A percentile compares a stretch with the other conserved stretches of the same genome.
These are phyloP conservation scores for Microcyclosporella mali DNA, from an alignment of 2,329 filamentous ascomycete genomes.

Conservation along the genomic window DNA sequence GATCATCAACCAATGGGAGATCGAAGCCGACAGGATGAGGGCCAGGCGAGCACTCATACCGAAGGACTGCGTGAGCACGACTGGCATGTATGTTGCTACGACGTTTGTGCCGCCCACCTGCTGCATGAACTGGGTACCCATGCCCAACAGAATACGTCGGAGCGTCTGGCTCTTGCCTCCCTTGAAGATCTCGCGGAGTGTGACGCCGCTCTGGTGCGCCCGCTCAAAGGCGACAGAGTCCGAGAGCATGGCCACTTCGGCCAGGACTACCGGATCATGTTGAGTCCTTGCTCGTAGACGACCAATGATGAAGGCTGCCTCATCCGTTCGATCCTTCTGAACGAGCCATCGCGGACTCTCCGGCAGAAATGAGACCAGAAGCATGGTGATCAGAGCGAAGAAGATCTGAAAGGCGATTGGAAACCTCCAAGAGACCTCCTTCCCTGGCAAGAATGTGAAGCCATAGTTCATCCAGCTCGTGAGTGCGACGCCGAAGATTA, in stretches of 20 bases:
- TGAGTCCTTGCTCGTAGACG: constrained; percentile 21
- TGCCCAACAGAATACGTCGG: constrained; percentile 55
- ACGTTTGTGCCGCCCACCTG: constrained; percentile 49
- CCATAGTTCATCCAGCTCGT: constrained; percentile 16
- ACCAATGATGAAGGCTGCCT: constrained; percentile 20
- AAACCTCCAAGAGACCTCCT: constrained; percentile 18
- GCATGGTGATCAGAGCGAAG: constrained; percentile 34
- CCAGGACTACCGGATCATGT: constrained; percentile 11
- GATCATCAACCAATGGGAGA: constrained; percentile 48
- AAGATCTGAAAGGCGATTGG: constrained; percentile 14
- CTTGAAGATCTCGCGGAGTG: constrained; percentile 29
- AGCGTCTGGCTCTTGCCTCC: constrained; percentile 55
- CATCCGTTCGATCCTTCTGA: constrained; percentile 18
- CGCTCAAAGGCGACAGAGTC: constrained; percentile 54
- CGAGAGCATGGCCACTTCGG: constrained; percentile 49
- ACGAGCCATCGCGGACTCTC: constrained; percentile 34
- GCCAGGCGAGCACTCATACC: constrained; percentile 37
- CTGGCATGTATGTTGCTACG: constrained; percentile 39
- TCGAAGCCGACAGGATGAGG: constrained; percentile 41
- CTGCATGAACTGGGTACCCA: constrained; percentile 55
- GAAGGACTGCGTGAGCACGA: constrained; percentile 46
- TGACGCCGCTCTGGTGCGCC: constrained; percentile 37
- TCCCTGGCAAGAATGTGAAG: constrained; percentile 5
- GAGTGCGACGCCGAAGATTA: constrained; percentile 12
- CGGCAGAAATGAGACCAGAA: constrained; percentile 15